These are phyloP conservation scores for Veloporphyrellus conicus DNA, from an alignment of 1,284 basidiomycete genomes.

Conservation along the genomic window DNA sequence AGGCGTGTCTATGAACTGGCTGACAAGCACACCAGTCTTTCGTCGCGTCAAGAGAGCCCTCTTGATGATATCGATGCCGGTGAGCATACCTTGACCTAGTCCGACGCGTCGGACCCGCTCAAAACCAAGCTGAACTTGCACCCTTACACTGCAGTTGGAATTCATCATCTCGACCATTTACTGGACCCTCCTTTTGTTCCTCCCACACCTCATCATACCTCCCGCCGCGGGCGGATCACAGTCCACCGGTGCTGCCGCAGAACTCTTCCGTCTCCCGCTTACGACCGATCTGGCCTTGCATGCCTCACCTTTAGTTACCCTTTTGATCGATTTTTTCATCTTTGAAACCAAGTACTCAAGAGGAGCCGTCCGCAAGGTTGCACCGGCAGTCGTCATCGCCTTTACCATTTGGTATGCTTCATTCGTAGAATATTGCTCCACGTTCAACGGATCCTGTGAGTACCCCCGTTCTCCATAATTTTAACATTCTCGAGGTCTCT, in stretches of 20 bases:
- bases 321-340: slow-evolving; percentile 67
- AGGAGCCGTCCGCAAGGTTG: slow-evolving; percentile 42
- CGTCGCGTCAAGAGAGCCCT: slow-evolving; percentile 21
- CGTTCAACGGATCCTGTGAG: slow-evolving; percentile 62
- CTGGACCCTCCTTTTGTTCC: slow-evolving; percentile 56
- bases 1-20: not conserved
- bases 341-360: slow-evolving; percentile 60
- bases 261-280: slow-evolving; percentile 48
- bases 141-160: slow-evolving; percentile 42
- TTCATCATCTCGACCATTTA: slow-evolving; percentile 71
- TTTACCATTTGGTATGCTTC: slow-evolving; percentile 53
- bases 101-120: not conserved
- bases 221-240: slow-evolving; percentile 25
- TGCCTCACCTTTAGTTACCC: slow-evolving; percentile 54
- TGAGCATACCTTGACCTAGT: slow-evolving; percentile 5
- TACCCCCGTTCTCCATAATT: slow-evolving; percentile 13
- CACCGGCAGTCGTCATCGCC: slow-evolving; percentile 41
- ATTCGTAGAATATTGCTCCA: slow-evolving; percentile 70
- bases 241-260: slow-evolving; percentile 31
- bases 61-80: slow-evolving; percentile 31
- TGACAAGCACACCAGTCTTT: slow-evolving; percentile 11
- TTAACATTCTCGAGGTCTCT: not conserved
- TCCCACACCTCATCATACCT: slow-evolving; percentile 52
- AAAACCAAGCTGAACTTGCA: slow-evolving; percentile 3
- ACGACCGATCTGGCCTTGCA: slow-evolving; percentile 66